phyloP scores from a whole-genome alignment of 1,139 yeast genomes.

The Eremothecium cymbalariae region DNA sequence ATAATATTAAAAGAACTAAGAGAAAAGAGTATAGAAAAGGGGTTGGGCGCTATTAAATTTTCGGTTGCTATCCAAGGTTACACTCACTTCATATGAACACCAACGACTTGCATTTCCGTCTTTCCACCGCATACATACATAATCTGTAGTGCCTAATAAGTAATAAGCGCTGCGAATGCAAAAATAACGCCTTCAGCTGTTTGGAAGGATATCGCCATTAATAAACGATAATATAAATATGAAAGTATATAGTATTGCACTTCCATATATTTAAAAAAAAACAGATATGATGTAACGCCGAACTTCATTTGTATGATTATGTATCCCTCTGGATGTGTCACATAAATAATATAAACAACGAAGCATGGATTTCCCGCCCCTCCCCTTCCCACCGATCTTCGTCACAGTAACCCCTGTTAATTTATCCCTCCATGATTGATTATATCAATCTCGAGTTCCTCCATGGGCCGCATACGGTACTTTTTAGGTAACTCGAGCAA shows the following conservation, averaged over 20 bases:
- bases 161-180: no score
- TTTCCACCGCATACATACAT: no score
- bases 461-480: constrained; percentile 56
- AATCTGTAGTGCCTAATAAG: no score
- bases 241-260: no score
- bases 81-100: constrained; percentile 20
- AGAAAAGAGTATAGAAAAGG: constrained; percentile 17
- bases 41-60: constrained; percentile 16
- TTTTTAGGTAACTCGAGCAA: constrained; percentile 61
- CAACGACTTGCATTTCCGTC: neutral
- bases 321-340: neutral
- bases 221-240: no score
- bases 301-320: neutral
- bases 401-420: constrained; percentile 8
- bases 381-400: no score
- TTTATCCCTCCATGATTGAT: constrained; percentile 74
- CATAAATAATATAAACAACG: no score
- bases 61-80: constrained; percentile 27
- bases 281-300: neutral
- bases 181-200: no score
- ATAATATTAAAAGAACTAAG: constrained; percentile 43
- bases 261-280: neutral
- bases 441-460: constrained; percentile 62
- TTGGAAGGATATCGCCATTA: no score
- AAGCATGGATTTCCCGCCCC: no score